Evolutionary conservation across 441 rosid genomes (phyloP).

Genomic region (Metrosideros polymorpha): DNA sequence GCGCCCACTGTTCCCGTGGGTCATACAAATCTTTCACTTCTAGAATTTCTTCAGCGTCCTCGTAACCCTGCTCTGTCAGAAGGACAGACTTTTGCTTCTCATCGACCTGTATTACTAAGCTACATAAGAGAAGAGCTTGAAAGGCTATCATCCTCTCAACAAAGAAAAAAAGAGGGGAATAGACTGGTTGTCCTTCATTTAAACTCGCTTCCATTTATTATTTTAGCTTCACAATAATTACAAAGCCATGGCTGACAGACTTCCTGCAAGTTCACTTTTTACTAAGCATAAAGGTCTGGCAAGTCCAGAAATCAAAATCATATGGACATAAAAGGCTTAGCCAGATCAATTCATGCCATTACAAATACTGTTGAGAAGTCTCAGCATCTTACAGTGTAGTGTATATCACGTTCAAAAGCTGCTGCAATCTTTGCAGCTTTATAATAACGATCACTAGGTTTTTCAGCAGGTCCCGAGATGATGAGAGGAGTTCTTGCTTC

Average conservation of each 20-base stretch:
- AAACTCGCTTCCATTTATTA: neutral
- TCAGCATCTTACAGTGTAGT: slow-evolving; percentile 67
- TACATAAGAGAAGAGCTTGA: neutral
- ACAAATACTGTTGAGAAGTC: neutral
- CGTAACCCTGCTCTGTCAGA: slow-evolving; percentile 95
- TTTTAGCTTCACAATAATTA: neutral
- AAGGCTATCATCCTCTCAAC: neutral
- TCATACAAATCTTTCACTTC: slow-evolving; percentile 90
- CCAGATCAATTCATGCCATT: neutral
- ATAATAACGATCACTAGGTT: slow-evolving; percentile 85
- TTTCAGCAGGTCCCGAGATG: slow-evolving; percentile 94
- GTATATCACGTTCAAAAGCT: slow-evolving; percentile 86
- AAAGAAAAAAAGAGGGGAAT: neutral
- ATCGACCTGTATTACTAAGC: slow-evolving; percentile 58
- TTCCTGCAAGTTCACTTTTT: neutral
- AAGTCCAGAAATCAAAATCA: neutral
- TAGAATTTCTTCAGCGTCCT: slow-evolving; percentile 91
- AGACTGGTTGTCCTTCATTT: neutral
- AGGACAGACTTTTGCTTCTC: slow-evolving; percentile 94
- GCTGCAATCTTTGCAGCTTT: slow-evolving; percentile 91
- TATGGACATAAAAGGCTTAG: neutral
- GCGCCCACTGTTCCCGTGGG: slow-evolving; percentile 98
- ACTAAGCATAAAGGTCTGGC: neutral
- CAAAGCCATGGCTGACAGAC: neutral
- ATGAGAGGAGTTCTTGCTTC: slow-evolving; percentile 99